Percentiles rank a stretch among this genome's conserved stretches.
Conservation (phyloP, 2,329 filamentous ascomycete species). For the Drechslera avenae region DNA sequence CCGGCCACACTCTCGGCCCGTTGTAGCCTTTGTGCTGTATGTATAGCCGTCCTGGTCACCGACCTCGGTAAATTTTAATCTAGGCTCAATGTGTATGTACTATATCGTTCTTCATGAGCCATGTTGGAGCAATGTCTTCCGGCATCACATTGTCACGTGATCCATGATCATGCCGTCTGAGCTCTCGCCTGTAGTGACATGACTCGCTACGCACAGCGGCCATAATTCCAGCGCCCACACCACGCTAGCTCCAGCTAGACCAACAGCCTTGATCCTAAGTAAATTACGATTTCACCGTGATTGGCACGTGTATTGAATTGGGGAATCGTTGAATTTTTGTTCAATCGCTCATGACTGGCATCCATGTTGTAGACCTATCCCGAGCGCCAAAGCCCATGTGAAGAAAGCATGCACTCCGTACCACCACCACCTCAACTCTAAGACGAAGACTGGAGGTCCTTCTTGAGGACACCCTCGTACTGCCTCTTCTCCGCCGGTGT, state of each 20-base stretch:
- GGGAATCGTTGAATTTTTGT: slow-evolving; percentile 48
- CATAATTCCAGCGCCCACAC: not conserved
- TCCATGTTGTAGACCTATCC: slow-evolving; percentile 42
- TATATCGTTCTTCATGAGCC: not conserved
- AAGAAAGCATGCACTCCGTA: slow-evolving; percentile 41
- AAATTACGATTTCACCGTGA: not conserved
- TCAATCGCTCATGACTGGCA: slow-evolving; percentile 41
- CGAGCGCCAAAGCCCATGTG: slow-evolving; percentile 45
- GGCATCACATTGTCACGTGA: too few species aligned
- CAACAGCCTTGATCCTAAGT: not conserved
- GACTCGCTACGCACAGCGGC: not conserved
- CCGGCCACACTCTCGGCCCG: slow-evolving; percentile 9
- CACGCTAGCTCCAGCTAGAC: not conserved
- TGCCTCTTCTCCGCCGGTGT: slow-evolving; percentile 97
- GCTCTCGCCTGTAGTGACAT: too few species aligned
- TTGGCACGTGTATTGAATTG: slow-evolving; percentile 29
- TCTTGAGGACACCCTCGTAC: slow-evolving; percentile 99
- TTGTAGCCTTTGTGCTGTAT: not conserved
- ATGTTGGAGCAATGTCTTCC: too few species aligned
- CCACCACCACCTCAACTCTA: slow-evolving; percentile 49
- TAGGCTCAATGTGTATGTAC: too few species aligned
- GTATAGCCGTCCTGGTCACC: not conserved
- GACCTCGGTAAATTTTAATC: too few species aligned
- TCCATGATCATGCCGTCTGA: too few species aligned
- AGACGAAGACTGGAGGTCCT: slow-evolving; percentile 72